These are phyloP conservation scores for Pichia rugopelliculosa DNA, from an alignment of 805 yeast species.

Conservation along the genomic window DNA sequence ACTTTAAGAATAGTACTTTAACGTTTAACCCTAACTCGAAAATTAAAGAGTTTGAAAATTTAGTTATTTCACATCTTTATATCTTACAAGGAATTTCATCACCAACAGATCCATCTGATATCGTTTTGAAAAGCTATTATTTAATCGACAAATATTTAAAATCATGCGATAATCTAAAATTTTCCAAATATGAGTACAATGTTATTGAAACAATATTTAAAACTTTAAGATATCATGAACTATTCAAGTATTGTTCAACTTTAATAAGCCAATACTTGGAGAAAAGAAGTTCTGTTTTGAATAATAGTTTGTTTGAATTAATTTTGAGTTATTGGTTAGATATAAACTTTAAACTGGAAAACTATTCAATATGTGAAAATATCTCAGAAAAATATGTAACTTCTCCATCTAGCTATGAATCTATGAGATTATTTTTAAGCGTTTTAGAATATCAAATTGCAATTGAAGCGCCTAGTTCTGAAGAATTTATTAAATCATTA, in stretches of 20 bases:
- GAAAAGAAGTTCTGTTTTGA: background rate
- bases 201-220: slow-evolving; percentile 22
- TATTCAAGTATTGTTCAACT: slow-evolving; percentile 11
- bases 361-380: background rate
- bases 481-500: background rate
- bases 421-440: background rate
- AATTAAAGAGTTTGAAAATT: slow-evolving; percentile 7
- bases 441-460: background rate
- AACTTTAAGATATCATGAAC: slow-evolving; percentile 21
- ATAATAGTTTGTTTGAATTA: background rate
- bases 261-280: slow-evolving; percentile 12
- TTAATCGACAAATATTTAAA: background rate
- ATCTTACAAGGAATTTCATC: slow-evolving; percentile 15
- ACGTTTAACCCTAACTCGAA: slow-evolving; percentile 13
- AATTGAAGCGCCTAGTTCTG: background rate
- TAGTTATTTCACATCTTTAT: slow-evolving; percentile 21
- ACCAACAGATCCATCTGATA: background rate
- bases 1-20: slow-evolving; percentile 17
- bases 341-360: background rate
- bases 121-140: slow-evolving; percentile 1
- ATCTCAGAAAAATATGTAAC: background rate
- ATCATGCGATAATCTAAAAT: background rate
- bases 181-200: slow-evolving; percentile 25
- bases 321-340: background rate
- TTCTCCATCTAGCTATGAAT: background rate